Conservation (phyloP, 139 green algal species). For the Chlamydomonas sp. region DNA sequence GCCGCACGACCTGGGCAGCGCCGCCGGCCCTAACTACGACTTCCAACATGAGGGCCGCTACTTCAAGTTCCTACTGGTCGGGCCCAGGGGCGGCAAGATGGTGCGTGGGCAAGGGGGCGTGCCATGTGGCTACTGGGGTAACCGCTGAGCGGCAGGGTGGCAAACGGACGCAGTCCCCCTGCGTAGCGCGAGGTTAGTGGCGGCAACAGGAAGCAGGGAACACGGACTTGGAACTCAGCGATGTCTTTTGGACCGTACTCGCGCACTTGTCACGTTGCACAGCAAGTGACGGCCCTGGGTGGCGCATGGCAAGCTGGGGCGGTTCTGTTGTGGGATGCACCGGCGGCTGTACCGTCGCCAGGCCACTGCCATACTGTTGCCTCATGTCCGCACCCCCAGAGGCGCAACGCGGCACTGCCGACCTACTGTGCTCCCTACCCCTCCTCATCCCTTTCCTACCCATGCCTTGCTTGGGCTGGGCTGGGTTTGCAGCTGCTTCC, state of each 20-base stretch:
- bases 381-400: neutral
- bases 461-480: neutral
- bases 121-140: neutral
- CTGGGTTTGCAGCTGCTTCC: neutral
- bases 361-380: too few species aligned
- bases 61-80: conserved; percentile 28
- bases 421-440: neutral
- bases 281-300: too few species aligned
- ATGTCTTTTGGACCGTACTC: too few species aligned
- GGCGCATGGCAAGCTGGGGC: too few species aligned
- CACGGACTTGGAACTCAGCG: neutral
- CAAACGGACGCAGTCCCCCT: neutral
- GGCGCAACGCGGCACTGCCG: too few species aligned
- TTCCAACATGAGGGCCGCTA: neutral
- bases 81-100: conserved; percentile 17
- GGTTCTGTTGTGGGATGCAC: too few species aligned
- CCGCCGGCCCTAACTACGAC: neutral
- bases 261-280: too few species aligned
- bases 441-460: neutral
- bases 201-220: neutral
- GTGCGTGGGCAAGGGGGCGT: neutral
- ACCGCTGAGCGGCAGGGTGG: neutral
- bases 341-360: too few species aligned
- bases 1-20: neutral
- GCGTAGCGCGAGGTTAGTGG: neutral